These are phyloP conservation scores for Wickerhamiella australiensis DNA, from an alignment of 805 yeast species.

Conservation along the genomic window DNA sequence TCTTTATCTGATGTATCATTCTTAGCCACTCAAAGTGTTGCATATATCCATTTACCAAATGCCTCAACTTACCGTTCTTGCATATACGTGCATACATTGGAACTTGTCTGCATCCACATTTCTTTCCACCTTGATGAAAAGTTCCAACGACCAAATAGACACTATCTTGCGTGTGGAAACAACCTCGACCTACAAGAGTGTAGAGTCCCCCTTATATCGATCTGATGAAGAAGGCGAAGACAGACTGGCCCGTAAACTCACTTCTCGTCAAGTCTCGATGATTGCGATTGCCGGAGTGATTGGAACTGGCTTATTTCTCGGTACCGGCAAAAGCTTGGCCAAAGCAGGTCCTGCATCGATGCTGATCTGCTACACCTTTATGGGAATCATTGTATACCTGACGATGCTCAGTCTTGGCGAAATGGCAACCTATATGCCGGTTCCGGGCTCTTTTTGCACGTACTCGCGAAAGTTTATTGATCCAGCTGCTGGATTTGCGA, in stretches of 20 bases:
- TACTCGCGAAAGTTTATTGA: constrained; percentile 40
- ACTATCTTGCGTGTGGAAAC: neutral
- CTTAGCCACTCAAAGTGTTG: neutral
- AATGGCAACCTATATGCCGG: constrained; percentile 44
- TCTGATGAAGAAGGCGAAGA: constrained; percentile 15
- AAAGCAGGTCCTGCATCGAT: constrained; percentile 44
- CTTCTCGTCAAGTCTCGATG: constrained; percentile 46
- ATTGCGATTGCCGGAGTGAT: constrained; percentile 69
- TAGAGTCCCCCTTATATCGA: neutral
- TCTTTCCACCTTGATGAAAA: neutral
- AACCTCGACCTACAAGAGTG: neutral
- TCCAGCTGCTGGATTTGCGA: constrained; percentile 42
- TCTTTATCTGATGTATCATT: too few relatives aligned
- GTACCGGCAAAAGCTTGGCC: constrained; percentile 39
- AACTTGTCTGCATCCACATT: neutral
- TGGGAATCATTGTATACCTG: constrained; percentile 41
- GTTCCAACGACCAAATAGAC: neutral
- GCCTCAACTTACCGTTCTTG: neutral
- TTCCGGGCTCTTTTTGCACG: constrained; percentile 41
- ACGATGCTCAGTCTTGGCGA: constrained; percentile 46
- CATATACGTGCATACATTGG: neutral
- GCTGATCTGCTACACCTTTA: constrained; percentile 37
- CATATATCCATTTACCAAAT: neutral
- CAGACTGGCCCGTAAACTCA: constrained; percentile 20
- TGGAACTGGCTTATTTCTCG: constrained; percentile 51